Conservation (phyloP, 2,329 filamentous ascomycete genomes). For the Sporothrix curviconia region DNA sequence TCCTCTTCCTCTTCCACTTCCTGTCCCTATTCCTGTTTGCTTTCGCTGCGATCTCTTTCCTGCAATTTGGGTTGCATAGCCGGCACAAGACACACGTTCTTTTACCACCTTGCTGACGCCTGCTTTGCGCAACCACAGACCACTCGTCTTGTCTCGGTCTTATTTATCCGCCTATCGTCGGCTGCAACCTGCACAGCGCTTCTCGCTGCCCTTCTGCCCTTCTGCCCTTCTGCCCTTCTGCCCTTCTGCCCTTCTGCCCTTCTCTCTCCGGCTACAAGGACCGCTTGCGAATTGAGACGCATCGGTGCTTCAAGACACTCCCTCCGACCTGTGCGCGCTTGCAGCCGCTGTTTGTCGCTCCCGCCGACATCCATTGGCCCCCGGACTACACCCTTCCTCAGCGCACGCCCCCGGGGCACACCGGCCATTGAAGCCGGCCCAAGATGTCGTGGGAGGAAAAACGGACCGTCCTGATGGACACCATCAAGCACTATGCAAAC, state of each 20-base stretch:
- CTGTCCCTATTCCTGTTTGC: neutral
- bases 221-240: neutral
- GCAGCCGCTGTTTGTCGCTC: too few species aligned
- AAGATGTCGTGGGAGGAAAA: constrained; percentile 91
- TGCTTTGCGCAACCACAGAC: too few species aligned
- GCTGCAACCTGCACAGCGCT: neutral
- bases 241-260: neutral
- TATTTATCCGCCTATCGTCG: constrained; percentile 10
- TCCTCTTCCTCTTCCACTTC: neutral
- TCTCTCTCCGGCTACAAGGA: neutral
- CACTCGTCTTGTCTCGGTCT: constrained; percentile 7
- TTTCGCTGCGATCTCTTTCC: too few species aligned
- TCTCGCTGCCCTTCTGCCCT: neutral
- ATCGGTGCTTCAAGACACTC: neutral
- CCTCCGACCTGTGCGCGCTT: too few species aligned
- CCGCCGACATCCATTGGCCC: constrained; percentile 1
- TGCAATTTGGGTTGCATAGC: too few species aligned
- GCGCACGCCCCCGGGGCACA: neutral
- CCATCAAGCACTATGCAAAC: constrained; percentile 92
- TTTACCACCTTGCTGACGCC: too few species aligned
- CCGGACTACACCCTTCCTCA: constrained; percentile 5
- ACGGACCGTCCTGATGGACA: constrained; percentile 88
- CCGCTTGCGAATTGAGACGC: neutral
- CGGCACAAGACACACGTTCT: neutral
- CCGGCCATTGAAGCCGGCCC: constrained; percentile 19